phyloP scores from a whole-genome alignment of 805 yeast species.

The Isabelozyma pseudorhagii region DNA sequence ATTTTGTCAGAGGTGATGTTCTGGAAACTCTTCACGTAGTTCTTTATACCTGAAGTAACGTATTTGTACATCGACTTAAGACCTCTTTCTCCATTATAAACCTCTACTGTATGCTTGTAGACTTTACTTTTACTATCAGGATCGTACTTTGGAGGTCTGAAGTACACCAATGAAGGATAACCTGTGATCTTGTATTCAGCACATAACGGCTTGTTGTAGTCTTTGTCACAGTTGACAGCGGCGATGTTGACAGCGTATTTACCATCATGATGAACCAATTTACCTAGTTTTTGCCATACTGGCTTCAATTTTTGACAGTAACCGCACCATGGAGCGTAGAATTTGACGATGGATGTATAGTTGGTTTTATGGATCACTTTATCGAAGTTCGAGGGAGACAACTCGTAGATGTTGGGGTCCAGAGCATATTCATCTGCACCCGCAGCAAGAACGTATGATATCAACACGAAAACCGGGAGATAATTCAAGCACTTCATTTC shows the following conservation, averaged over 20 bases:
- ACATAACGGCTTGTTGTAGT: constrained; percentile 67
- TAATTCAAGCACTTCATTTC: background rate
- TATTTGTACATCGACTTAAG: constrained; percentile 53
- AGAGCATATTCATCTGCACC: constrained; percentile 34
- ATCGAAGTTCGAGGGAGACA: constrained; percentile 57
- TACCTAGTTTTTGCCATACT: constrained; percentile 62
- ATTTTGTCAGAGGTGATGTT: constrained; percentile 20
- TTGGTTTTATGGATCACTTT: constrained; percentile 65
- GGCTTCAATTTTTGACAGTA: constrained; percentile 76
- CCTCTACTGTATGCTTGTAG: constrained; percentile 48
- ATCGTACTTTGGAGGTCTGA: constrained; percentile 71
- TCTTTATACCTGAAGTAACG: constrained; percentile 57
- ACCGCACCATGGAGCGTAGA: constrained; percentile 98
- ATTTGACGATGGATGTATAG: constrained; percentile 79
- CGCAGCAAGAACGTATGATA: background rate
- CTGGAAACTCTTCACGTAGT: constrained; percentile 55
- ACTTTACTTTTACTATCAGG: constrained; percentile 8
- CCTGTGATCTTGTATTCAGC: constrained; percentile 63
- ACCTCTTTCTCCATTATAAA: constrained; percentile 60
- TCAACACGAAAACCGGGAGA: background rate
- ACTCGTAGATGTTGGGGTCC: constrained; percentile 49
- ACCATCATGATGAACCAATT: constrained; percentile 46
- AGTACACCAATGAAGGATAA: constrained; percentile 80
- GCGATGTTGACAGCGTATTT: constrained; percentile 59
- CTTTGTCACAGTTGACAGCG: constrained; percentile 83